phyloP scores from a whole-genome alignment of 75 land plant genomes.

The Pinus albicaulis region DNA sequence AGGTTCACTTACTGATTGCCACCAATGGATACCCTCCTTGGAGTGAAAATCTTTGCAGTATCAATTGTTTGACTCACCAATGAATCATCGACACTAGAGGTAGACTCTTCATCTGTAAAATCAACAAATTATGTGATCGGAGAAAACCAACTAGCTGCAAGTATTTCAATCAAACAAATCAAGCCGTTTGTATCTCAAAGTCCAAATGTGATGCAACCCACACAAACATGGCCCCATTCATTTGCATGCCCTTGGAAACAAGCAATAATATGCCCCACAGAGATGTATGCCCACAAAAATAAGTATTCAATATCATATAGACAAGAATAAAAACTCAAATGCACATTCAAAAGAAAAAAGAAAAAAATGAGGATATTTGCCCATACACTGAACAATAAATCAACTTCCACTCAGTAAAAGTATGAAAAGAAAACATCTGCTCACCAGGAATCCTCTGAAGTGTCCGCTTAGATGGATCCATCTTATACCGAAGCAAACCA shows the following conservation, averaged over 20 bases:
- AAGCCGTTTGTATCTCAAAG: no score
- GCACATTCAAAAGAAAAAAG: not conserved
- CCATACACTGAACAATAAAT: not conserved
- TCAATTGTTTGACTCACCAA: conserved; percentile 5
- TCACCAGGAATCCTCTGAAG: conserved; percentile 38
- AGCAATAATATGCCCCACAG: conserved; percentile 10
- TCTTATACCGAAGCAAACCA: conserved; percentile 37
- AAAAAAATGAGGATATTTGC: not conserved
- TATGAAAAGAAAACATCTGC: not conserved
- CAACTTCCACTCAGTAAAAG: not conserved
- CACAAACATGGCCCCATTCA: no score
- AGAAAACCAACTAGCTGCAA: no score
- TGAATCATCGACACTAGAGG: not conserved
- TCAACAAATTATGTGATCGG: not conserved
- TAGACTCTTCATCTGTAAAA: conserved; percentile 1
- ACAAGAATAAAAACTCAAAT: not conserved
- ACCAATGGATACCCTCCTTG: conserved; percentile 66
- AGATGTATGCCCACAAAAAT: conserved; percentile 3
- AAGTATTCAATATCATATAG: not conserved
- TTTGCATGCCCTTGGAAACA: not conserved
- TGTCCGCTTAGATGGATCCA: conserved; percentile 34
- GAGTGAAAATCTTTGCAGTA: conserved; percentile 36
- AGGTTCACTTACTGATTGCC: conserved; percentile 76
- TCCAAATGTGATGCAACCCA: no score
- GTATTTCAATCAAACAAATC: no score